Base-by-base conservation (phyloP, 1,139 yeast species). In the Saccharomyces hybrid region DNA sequence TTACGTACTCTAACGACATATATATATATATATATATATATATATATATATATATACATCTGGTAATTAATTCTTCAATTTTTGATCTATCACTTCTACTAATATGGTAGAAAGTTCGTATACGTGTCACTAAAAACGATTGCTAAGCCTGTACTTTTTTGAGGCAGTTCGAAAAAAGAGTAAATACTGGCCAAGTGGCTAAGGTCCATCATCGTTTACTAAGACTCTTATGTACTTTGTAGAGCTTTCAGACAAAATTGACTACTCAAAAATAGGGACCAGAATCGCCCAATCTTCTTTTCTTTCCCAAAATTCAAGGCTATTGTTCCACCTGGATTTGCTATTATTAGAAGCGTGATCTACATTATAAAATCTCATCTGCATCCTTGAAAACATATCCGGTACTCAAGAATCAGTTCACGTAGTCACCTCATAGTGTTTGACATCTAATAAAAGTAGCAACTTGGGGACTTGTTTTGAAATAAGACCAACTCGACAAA, bases 1-100 rank as follows among this genome's bases (percentile, higher is more conserved):
- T 7, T 74, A 60, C 55, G 47, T 76, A 9, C 60, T 73, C 38
- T 76, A 61, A 16, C 12, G 11, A 4, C n/a, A 3, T 5, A 47
- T 16, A 31, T 26, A 19, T 29, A 50, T 28, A 26, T 16, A 31
- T 44, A 34, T 29, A 48, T 48, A 48, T 48, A 14, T 42, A 11
- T 29, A 16, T 19, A 16, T 34, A 34, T 24, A 47, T 46, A 46
- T 7, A 6, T 46, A 19, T 2, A 16, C 4, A 11, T 4, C 8
- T 46, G 26, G 26, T 24, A 24, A 24, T 4, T 4, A 24, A 24
- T 24, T 24, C 26, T 24, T 24, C 5, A 24, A 24, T 24, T 24
- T 24, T 24, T 38, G 11, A 38, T 16, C 12, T 19, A 19, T 16
- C 14, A 38, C 24, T 11, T 9, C 24, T 16, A 38, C 6, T 3